phyloP scores from a whole-genome alignment of 495 filamentous ascomycete species.

The Filosporella fistucella region DNA sequence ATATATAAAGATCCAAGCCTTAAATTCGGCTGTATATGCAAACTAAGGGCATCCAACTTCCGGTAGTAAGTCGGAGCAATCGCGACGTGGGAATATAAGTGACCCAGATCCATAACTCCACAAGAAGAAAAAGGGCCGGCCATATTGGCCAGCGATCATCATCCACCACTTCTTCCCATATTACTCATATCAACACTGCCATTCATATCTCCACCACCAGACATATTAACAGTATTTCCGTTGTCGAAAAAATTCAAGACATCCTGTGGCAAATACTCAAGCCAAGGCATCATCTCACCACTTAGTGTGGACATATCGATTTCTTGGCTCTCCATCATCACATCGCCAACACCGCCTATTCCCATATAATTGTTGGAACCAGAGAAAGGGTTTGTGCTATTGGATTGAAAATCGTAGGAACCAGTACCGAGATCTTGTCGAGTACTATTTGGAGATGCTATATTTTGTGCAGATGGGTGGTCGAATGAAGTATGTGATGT shows the following conservation, averaged over 20 bases:
- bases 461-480: conserved; percentile 21
- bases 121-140: too few species aligned
- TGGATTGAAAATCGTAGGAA: conserved; percentile 28
- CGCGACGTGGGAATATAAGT: too few species aligned
- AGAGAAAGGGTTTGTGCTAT: neutral
- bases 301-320: conserved; percentile 56
- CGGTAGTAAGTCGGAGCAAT: too few species aligned
- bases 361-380: conserved; percentile 23
- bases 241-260: conserved; percentile 50
- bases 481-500: conserved; percentile 16
- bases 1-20: too few species aligned
- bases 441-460: conserved; percentile 23
- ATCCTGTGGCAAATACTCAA: conserved; percentile 64
- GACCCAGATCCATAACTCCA: too few species aligned
- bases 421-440: conserved; percentile 25
- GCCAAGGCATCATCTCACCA: conserved; percentile 60
- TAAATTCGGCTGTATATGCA: too few species aligned
- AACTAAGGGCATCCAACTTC: too few species aligned
- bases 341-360: conserved; percentile 36
- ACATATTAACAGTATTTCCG: neutral
- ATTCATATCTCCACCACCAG: neutral
- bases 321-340: conserved; percentile 69
- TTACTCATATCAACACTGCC: neutral
- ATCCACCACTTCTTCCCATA: neutral
- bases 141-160: too few species aligned